A percentile compares a stretch with the other conserved stretches of the same genome.
These are phyloP conservation scores for Trametes sp. DNA, from an alignment of 1,284 basidiomycete genomes.

Conservation along the genomic window DNA sequence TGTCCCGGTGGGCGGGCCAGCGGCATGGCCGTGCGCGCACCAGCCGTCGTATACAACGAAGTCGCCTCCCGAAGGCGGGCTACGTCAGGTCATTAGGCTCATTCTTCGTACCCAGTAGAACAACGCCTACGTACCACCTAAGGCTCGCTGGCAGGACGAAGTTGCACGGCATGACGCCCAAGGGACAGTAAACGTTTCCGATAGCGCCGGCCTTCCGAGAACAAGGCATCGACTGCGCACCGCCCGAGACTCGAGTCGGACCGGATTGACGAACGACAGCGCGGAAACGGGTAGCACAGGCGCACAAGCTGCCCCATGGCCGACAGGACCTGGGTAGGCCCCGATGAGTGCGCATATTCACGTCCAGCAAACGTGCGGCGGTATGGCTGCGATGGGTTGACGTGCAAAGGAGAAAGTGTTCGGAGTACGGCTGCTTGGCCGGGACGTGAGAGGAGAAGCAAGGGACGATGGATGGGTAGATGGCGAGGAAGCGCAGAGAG, in stretches of 20 bases:
- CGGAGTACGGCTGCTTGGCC: background rate
- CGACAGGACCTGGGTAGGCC: background rate
- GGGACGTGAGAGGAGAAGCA: conserved; percentile 15
- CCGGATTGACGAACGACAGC: background rate
- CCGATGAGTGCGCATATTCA: background rate
- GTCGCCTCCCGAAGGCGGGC: background rate
- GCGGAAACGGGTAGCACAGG: background rate
- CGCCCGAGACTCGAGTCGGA: background rate
- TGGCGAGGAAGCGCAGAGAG: background rate
- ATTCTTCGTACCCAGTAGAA: no score
- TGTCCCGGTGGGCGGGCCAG: background rate
- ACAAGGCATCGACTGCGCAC: background rate
- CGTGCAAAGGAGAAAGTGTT: background rate
- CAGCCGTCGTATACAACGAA: background rate
- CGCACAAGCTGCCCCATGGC: background rate
- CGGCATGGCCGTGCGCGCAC: background rate
- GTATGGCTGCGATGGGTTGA: background rate
- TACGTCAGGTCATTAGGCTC: background rate
- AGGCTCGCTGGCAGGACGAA: no score
- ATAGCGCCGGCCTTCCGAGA: background rate
- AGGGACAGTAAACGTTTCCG: background rate
- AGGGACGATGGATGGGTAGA: background rate
- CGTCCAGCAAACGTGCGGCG: background rate
- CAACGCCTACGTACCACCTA: no score
- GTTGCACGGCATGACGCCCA: no score